Evolutionary conservation across 2,329 filamentous ascomycete species (phyloP).

Genomic region (Kalmusia sp.): DNA sequence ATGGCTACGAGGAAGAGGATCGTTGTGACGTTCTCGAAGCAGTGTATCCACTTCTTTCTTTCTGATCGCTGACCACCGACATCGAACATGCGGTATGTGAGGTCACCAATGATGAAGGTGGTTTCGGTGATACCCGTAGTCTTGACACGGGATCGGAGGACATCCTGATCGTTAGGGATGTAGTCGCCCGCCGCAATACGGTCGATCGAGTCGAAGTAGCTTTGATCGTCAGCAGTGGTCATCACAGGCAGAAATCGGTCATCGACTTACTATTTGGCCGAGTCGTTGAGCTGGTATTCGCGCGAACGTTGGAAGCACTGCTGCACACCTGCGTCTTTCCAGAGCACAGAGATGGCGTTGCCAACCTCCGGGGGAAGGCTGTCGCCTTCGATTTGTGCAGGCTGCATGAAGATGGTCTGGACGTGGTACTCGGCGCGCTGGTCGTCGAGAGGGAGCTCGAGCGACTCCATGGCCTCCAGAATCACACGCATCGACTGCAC

Average conservation of each 20-base stretch:
- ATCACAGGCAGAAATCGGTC: slow-evolving; percentile 1
- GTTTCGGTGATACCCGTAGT: slow-evolving; percentile 98
- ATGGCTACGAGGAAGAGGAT: slow-evolving; percentile 97
- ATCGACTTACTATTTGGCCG: slow-evolving; percentile 84
- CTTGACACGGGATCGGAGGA: slow-evolving; percentile 94
- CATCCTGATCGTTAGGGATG: slow-evolving; percentile 93
- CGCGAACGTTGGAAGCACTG: slow-evolving; percentile 94
- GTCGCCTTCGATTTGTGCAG: slow-evolving; percentile 94
- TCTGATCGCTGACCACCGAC: slow-evolving; percentile 95
- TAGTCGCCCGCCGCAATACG: slow-evolving; percentile 92
- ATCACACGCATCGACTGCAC: slow-evolving; percentile 76
- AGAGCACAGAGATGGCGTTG: slow-evolving; percentile 88
- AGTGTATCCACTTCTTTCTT: slow-evolving; percentile 99
- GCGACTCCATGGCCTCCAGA: slow-evolving; percentile 72
- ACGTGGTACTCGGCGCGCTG: slow-evolving; percentile 96
- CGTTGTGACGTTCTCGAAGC: slow-evolving; percentile 96
- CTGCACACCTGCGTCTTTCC: slow-evolving; percentile 92
- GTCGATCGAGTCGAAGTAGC: slow-evolving; percentile 95
- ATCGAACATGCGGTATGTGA: slow-evolving; percentile 97
- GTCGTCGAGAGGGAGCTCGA: slow-evolving; percentile 84
- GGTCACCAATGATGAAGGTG: slow-evolving; percentile 91
- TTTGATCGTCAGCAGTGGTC: slow-evolving; percentile 47
- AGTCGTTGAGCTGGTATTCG: slow-evolving; percentile 97
- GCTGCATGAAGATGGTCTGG: slow-evolving; percentile 98
- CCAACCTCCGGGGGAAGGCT: slow-evolving; percentile 93